phyloP scores from a whole-genome alignment of 1,139 yeast species.

The Saccharomyces pastorianus region DNA sequence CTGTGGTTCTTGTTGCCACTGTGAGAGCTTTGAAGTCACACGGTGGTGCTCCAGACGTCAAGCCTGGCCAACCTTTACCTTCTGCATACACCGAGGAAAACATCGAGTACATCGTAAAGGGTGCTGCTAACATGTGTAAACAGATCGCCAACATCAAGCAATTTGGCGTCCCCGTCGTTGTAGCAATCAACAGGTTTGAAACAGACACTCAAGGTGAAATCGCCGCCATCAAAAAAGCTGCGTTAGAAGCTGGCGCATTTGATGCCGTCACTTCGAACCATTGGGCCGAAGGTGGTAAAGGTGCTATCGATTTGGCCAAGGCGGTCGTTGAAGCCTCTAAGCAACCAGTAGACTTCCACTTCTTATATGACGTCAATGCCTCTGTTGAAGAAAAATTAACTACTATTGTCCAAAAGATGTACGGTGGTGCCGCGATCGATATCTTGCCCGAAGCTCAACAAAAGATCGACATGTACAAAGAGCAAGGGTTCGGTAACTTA shows the following conservation, averaged over 20 bases:
- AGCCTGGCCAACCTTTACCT: constrained; percentile 72
- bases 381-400: constrained; percentile 53
- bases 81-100: constrained; percentile 59
- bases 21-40: constrained; percentile 72
- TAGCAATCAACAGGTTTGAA: constrained; percentile 68
- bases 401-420: constrained; percentile 81
- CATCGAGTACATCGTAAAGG: constrained; percentile 53
- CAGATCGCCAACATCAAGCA: constrained; percentile 64
- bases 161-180: constrained; percentile 71
- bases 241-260: constrained; percentile 64
- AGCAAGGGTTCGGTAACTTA: constrained; percentile 84
- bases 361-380: constrained; percentile 52
- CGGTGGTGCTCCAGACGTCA: constrained; percentile 80
- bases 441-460: constrained; percentile 75
- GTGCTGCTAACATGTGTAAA: constrained; percentile 66
- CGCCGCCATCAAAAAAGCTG: constrained; percentile 52
- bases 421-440: constrained; percentile 89
- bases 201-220: constrained; percentile 65
- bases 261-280: constrained; percentile 71
- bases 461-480: constrained; percentile 76
- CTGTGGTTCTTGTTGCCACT: constrained; percentile 72
- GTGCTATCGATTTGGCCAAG: constrained; percentile 60
- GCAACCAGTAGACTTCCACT: constrained; percentile 41
- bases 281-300: constrained; percentile 77
- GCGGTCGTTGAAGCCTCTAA: constrained; percentile 57